Evolutionary conservation across 164 flowering plant species (phyloP), one percentile per base, ranked within the genome.

Genomic region (Amborella trichopoda): DNA sequence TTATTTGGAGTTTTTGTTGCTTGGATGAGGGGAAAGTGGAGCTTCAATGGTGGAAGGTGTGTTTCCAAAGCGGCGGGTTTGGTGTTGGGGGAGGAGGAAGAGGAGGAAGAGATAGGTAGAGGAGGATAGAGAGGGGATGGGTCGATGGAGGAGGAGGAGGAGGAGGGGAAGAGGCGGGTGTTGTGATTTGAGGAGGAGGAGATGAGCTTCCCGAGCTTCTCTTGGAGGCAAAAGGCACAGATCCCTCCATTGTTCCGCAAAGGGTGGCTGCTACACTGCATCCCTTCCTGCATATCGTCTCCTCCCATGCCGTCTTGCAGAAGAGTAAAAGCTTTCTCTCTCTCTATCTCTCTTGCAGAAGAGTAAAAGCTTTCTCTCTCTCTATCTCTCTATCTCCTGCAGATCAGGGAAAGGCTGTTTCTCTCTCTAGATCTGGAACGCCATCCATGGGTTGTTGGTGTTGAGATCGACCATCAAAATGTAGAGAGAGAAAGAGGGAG

Each of bases 211-310:
- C 93, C 89, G 6, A 86, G 77, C 76, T 83, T 83, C 54, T 83
- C 96, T 44, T 83, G 89, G 8, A 86, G 81, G 40, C 96, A 86
- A 32, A 83, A 70, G 4, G 89, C 87, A 46, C 96, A 86, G 68
- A 86, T 83, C 46, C 93, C 96, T 26, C 95, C 95, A 5, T 78
- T 81, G 57, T 70, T 76, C 62, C 50, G 80, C 65, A 67, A 80
- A 4, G 96, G 96, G 52, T 86, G 96, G 34, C 69, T 71, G 40
- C 59, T 64, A 60, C 96, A 86, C 46, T 78, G 82, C 84, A 78
- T 76, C 2, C 68, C 77, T 8, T 72, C 86, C 2, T 64, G 70
- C 64, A 68, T 56, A 38, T 71, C 84, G 0, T 67, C 79, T 1
- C 16, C 56, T 28, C 20, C 59, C 18, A 16, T 42, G 10, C 53